phyloP scores from a whole-genome alignment of 805 yeast genomes.

The Danielia oregonensis region DNA sequence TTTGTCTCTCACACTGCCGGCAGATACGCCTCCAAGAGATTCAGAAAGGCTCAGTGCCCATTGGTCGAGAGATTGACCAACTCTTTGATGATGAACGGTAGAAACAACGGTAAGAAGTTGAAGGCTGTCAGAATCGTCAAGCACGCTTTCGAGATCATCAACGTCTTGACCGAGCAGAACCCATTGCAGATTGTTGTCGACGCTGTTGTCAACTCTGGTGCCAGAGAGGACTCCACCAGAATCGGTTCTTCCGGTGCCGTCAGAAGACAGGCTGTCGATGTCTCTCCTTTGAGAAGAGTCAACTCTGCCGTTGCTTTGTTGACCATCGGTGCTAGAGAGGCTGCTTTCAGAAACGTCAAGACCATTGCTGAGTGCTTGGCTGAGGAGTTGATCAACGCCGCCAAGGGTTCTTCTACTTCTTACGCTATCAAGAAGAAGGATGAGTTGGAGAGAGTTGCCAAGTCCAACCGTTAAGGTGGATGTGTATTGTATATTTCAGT shows the following conservation, averaged over 20 bases:
- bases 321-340: conserved; percentile 99
- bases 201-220: conserved; percentile 99
- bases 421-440: conserved; percentile 99
- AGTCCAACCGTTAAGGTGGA: conserved; percentile 94
- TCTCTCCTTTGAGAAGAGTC: conserved; percentile 99
- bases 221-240: conserved; percentile 99
- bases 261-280: conserved; percentile 99
- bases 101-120: conserved; percentile 99
- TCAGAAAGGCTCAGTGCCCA: conserved; percentile 99
- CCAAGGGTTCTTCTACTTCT: conserved; percentile 99
- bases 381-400: conserved; percentile 99
- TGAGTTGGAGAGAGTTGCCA: conserved; percentile 99
- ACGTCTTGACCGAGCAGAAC: conserved; percentile 97
- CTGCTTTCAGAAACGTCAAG: conserved; percentile 99
- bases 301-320: conserved; percentile 98
- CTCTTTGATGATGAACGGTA: conserved; percentile 99
- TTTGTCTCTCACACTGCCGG: conserved; percentile 99
- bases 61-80: conserved; percentile 98
- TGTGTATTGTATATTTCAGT: conserved; percentile 23
- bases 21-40: conserved; percentile 98
- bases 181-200: conserved; percentile 99
- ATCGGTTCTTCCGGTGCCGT: conserved; percentile 99
- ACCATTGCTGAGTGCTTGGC: conserved; percentile 99
- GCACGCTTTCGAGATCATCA: conserved; percentile 97
- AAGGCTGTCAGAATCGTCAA: conserved; percentile 99